Evolutionary conservation across 1,139 yeast genomes (phyloP), one percentile per base, ranked within the genome.

Genomic region (Protomyces pachydermus): DNA sequence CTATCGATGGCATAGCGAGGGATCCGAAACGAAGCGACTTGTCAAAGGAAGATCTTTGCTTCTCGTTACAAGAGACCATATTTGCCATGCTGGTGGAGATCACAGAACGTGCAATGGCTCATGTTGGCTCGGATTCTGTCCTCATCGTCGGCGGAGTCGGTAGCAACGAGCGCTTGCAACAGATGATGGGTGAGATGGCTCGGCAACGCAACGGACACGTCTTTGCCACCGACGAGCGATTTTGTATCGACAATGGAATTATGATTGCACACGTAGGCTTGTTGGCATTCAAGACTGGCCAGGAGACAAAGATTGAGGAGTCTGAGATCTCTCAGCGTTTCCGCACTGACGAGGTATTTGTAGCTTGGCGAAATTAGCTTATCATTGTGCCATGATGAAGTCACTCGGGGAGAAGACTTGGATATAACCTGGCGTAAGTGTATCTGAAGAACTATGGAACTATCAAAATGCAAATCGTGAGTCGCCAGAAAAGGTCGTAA

Each of bases 181-280:
- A 89, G 70, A 95, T 95, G 98, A 93, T 93, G 99, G 88, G 82
- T 38, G 77, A 82, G 55, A 95, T 93, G 99, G 96, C 95, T 16
- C 75, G 81, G 52, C 98, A 91, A 71, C 80, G 99, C 67, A 85
- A 87, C 68, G 98, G 98, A 0, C 81, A 83, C 39, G 86, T 93
- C 3, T 89, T 80, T 74, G 97, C 99, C 14, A 95, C 98, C 0
- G 99, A 93, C 74, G 98, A 93, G 73, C 78, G 98, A 65, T 68
- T 55, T 46, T 65, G 66, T 42, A 65, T 65, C 56, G 66, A 61
- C 14, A 56, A 56, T 51, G 67, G 62, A 10, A 93, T 93, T 57
- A 93, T 93, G 99, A 93, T 93, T 72, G 98, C 98, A 0, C 99
- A 93, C 74, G 98, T 98, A 0, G 99, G 99, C 0, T 78, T 93